Evolutionary conservation across 1,139 yeast genomes (phyloP).

Genomic region (Trichomonascaceae sp.): DNA sequence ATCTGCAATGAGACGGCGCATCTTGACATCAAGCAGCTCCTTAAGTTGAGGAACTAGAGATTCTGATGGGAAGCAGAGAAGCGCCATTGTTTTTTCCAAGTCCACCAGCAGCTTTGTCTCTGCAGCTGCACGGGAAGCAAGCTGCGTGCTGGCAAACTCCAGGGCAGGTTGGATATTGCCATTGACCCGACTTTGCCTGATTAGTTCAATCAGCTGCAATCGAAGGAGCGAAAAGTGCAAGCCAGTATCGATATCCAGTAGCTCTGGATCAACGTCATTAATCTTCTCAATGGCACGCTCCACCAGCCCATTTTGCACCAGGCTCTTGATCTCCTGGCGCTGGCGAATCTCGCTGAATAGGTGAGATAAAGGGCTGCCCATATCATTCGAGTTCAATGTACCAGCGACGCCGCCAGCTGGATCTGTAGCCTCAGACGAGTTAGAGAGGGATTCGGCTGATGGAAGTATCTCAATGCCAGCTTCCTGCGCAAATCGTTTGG

Average conservation of each 20-base stretch:
- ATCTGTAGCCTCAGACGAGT: slow-evolving; percentile 1
- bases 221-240: slow-evolving; percentile 27
- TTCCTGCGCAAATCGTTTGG: slow-evolving; percentile 25
- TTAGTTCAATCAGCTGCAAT: slow-evolving; percentile 29
- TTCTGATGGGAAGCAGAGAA: slow-evolving; percentile 28
- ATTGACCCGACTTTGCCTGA: slow-evolving; percentile 18
- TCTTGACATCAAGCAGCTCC: slow-evolving; percentile 22
- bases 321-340: slow-evolving; percentile 22
- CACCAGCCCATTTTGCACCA: slow-evolving; percentile 25
- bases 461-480: slow-evolving; percentile 18
- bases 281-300: slow-evolving; percentile 27
- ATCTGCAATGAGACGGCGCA: slow-evolving; percentile 26
- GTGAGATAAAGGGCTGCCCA: slow-evolving; percentile 10
- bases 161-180: slow-evolving; percentile 23
- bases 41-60: slow-evolving; percentile 20
- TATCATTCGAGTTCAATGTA: neutral
- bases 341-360: slow-evolving; percentile 15
- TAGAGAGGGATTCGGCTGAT: neutral
- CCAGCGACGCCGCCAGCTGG: neutral
- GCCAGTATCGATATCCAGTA: slow-evolving; percentile 23
- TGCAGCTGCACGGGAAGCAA: slow-evolving; percentile 26
- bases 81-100: slow-evolving; percentile 29
- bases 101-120: slow-evolving; percentile 22
- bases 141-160: slow-evolving; percentile 27
- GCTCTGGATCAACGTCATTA: slow-evolving; percentile 27